A percentile compares a stretch with the other conserved stretches of the same genome.
Conservation (phyloP, 2,329 filamentous ascomycete genomes). For the Septoria petroselini region DNA sequence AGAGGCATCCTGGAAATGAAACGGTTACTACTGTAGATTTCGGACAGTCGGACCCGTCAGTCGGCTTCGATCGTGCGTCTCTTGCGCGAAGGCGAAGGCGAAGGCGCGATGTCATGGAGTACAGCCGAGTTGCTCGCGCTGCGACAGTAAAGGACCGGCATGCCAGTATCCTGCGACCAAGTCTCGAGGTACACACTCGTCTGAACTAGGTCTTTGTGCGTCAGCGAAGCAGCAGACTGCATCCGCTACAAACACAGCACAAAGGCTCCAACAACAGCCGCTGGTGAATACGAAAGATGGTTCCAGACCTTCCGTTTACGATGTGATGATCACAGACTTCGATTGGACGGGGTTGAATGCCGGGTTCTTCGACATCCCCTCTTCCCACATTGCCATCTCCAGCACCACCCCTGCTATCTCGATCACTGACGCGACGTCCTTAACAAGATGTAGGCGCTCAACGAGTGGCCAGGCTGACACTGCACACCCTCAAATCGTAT, state of each 20-base stretch:
- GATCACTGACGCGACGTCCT: neutral
- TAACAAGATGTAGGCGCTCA: constrained; percentile 20
- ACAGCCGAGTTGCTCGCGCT: constrained; percentile 42
- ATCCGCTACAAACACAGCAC: too few relatives aligned
- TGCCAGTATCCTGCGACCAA: constrained; percentile 36
- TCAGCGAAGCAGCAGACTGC: too few relatives aligned
- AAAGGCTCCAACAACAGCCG: too few relatives aligned
- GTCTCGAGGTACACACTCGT: neutral
- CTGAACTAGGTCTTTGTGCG: too few relatives aligned
- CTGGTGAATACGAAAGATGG: too few relatives aligned
- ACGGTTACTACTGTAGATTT: constrained; percentile 48
- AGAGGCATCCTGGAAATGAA: constrained; percentile 43
- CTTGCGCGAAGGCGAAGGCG: constrained; percentile 38
- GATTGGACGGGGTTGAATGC: too few relatives aligned
- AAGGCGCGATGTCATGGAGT: constrained; percentile 43
- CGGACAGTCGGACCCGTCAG: constrained; percentile 23
- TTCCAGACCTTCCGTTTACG: too few relatives aligned
- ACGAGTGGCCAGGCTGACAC: constrained; percentile 40
- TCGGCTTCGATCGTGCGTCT: constrained; percentile 37
- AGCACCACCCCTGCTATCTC: neutral
- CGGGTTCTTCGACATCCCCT: too few relatives aligned
- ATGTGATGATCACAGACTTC: too few relatives aligned
- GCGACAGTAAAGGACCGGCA: constrained; percentile 36
- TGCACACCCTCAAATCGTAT: constrained; percentile 45
- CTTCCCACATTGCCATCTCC: neutral